Conservation (phyloP, 371 early-diverging fungal genomes). For the Mortierella sp. region DNA sequence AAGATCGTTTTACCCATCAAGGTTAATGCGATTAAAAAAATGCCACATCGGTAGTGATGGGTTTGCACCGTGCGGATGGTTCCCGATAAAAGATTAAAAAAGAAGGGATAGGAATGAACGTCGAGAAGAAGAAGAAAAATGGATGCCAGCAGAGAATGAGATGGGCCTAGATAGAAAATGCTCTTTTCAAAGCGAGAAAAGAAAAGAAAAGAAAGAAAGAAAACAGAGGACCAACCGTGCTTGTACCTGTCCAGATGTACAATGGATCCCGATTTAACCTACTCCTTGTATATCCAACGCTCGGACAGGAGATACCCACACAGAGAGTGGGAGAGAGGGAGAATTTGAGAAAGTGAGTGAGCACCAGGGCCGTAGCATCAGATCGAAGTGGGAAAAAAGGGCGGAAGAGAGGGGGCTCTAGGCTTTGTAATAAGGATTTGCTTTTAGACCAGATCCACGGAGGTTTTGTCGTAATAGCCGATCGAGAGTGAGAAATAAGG, state of each 20-base stretch:
- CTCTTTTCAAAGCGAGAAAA: not conserved
- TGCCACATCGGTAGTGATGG: too few species aligned
- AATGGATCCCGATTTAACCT: not conserved
- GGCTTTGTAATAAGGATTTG: constrained; percentile 10
- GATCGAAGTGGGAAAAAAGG: not conserved
- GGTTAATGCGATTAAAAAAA: not conserved
- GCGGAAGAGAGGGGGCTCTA: not conserved
- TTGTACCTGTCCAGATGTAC: not conserved
- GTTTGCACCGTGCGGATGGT: not conserved
- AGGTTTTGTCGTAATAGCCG: not conserved
- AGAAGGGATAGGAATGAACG: not conserved
- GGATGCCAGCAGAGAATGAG: not conserved
- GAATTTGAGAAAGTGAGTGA: not conserved
- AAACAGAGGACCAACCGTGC: not conserved
- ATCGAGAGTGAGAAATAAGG: not conserved
- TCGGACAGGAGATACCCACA: constrained; percentile 4
- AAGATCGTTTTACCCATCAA: not conserved
- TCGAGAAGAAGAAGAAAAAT: not conserved
- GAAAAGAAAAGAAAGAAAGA: not conserved
- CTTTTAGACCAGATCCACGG: constrained; percentile 2
- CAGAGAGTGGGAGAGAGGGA: not conserved
- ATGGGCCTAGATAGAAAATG: not conserved
- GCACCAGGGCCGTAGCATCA: not conserved
- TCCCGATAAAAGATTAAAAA: not conserved
- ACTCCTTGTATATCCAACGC: not conserved